Percentiles rank a stretch among this genome's conserved stretches.
Evolutionary conservation across 2,329 filamentous ascomycete species (phyloP).

Genomic region (Aspergillus candidus): DNA sequence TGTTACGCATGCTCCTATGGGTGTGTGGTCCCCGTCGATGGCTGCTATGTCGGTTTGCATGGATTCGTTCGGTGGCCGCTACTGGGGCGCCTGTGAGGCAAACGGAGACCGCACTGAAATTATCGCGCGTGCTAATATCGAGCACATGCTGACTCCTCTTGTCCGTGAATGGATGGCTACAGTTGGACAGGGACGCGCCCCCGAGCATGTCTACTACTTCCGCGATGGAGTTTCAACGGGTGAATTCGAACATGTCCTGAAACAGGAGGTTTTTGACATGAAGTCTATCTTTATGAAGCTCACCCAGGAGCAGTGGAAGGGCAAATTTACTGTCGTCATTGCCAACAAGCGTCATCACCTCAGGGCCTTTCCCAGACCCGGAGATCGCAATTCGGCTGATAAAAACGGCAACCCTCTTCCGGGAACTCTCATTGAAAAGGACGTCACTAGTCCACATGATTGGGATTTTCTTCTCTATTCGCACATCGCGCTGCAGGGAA

Average conservation of each 20-base stretch:
- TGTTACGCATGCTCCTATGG: conserved; percentile 76
- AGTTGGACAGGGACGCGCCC: conserved; percentile 50
- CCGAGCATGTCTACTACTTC: conserved; percentile 80
- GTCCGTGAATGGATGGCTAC: conserved; percentile 58
- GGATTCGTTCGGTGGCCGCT: conserved; percentile 65
- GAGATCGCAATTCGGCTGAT: conserved; percentile 51
- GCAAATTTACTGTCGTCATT: conserved; percentile 78
- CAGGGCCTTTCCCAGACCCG: conserved; percentile 72
- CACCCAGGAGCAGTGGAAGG: conserved; percentile 33
- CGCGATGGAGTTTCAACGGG: conserved; percentile 88
- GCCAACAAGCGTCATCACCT: conserved; percentile 93
- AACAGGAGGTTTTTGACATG: conserved; percentile 70
- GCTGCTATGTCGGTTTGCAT: conserved; percentile 81
- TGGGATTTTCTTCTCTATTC: conserved; percentile 77
- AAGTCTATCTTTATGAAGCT: conserved; percentile 51
- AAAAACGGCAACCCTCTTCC: conserved; percentile 75
- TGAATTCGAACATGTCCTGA: conserved; percentile 72
- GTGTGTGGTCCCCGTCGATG: conserved; percentile 63
- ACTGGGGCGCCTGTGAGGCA: conserved; percentile 71
- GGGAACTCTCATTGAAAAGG: conserved; percentile 78
- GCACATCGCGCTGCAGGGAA: conserved; percentile 83
- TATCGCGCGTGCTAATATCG: conserved; percentile 61
- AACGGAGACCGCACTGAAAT: conserved; percentile 81
- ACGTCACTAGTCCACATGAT: conserved; percentile 85
- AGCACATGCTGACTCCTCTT: conserved; percentile 59